Evolutionary conservation across 148 eudicot species (phyloP), one percentile per base, ranked within the genome.

Genomic region (Bassia scoparia): DNA sequence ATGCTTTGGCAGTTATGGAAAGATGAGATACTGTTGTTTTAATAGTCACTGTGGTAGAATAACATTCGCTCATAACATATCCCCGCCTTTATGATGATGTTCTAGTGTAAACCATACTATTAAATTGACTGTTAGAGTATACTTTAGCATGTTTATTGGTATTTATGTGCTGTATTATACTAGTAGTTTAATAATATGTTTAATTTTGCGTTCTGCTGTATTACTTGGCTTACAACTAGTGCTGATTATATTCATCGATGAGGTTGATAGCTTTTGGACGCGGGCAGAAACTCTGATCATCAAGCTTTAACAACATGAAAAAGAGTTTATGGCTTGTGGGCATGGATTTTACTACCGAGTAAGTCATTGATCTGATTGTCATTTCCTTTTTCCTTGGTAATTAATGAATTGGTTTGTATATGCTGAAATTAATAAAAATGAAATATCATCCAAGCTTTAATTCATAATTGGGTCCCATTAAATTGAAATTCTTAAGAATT

Each of bases 341-440:
- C 97, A 91, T 87, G 98, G 98, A n/a, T 35, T 89, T n/a, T 79
- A 86, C 97, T 18, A 89, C 91, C 17, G 97, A 95, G 97, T 91
- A 72, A 81, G 98, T 87, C 43, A 20, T 44, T 23, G 27, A 63
- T 56, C 37, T 59, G 16, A 55, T 62, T 55, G 43, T n/a, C n/a
- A 30, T 27, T 24, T 5, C 34, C 2, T 71, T 56, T 55, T 23
- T 27, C 53, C 9, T 13, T 10, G 76, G 30, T 12, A 23, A 5
- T 43, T 3, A 26, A 41, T 18, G n/a, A 30, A 41, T 24, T 1
- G 5, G 41, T 29, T n/a, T n/a, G 17, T 69, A 52, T 18, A 7
- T 30, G 46, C 12, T 14, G 12, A 4, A 8, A 5, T 41, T 0
- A 41, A 41, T 41, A 41, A 5, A 41, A 6, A 41, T 8, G 1